Conservation (phyloP, 106 monocot species). For the Dendrobium huoshanense region DNA sequence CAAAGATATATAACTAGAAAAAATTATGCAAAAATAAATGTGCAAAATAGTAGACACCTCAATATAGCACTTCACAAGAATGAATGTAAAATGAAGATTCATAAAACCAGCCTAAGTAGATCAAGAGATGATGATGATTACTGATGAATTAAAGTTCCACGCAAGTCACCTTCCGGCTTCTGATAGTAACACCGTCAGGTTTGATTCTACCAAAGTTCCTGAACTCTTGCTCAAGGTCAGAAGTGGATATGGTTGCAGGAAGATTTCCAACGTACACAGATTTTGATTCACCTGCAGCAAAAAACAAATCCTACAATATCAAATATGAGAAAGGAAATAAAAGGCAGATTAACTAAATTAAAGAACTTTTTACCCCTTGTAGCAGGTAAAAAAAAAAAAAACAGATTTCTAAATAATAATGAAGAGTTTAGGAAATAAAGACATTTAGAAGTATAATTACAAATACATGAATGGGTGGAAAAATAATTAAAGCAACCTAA, state of each 20-base stretch:
- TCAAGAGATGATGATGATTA: background rate
- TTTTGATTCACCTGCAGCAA: too few species aligned
- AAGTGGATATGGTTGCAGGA: constrained; percentile 29
- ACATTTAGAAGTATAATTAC: background rate
- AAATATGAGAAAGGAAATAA: too few species aligned
- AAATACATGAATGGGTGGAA: background rate
- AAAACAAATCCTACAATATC: too few species aligned
- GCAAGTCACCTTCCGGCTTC: constrained; percentile 55
- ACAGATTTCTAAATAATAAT: too few species aligned
- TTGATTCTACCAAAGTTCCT: constrained; percentile 62
- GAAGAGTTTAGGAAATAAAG: background rate
- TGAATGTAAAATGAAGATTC: background rate
- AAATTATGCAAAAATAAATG: background rate
- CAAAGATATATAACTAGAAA: background rate
- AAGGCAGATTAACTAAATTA: too few species aligned
- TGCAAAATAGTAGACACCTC: background rate
- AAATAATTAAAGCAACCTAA: background rate
- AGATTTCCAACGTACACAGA: constrained; percentile 8
- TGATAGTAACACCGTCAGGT: too few species aligned
- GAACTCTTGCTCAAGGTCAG: constrained; percentile 61
- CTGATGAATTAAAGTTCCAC: background rate
- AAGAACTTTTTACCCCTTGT: too few species aligned
- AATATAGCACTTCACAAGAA: background rate
- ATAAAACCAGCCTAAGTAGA: too few species aligned
- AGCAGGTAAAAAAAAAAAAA: too few species aligned